Evolutionary conservation across 176 grass and related monocot genomes (phyloP), one percentile per base, ranked within the genome.

Genomic region (Eragrostis nindensis): DNA sequence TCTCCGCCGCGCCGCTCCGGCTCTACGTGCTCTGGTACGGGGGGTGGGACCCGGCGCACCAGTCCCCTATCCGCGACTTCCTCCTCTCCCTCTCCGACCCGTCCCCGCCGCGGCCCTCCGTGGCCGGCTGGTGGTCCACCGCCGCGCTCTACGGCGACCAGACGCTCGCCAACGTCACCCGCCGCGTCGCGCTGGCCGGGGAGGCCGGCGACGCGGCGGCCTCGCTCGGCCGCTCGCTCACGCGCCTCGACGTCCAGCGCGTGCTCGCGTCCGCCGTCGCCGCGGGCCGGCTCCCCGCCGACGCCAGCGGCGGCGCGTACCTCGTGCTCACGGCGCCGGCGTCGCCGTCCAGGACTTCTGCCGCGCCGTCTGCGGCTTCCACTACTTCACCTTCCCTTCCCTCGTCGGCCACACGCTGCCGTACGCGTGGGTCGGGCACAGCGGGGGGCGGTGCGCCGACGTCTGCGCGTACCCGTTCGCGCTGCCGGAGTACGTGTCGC

Each of bases 351-450:
- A 91, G 40, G 90, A 94, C 77, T 94, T 94, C 54, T 94, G 92
- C 64, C 83, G 87, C 80, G 83, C 83, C 82, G 86, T 84, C 17
- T 94, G 92, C 59, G 92, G 92, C 1, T 94, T 94, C 73, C 92
- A 94, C 79, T 94, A 94, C 86, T 94, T 94, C 77, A 94, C 89
- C 55, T 94, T 89, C 68, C 92, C 86, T 26, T 89, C 89, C 29
- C 83, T 94, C 70, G 92, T 83, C 0, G 89, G 92, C 39, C 88
- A 94, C 89, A 91, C 89, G 19, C 88, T 94, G 24, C 92, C 92
- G 44, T 94, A 91, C 79, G 92, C 92, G 15, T 94, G 86, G 92
- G 75, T 85, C 10, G 92, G 92, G 21, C 88, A 94, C 88, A 71
- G 88, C 92, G 26, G 88, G 55, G 41, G 75, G 8, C 78, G 76